Base-by-base conservation (phyloP, 352 stramenopile genomes). In the Phytophthora lateralis region DNA sequence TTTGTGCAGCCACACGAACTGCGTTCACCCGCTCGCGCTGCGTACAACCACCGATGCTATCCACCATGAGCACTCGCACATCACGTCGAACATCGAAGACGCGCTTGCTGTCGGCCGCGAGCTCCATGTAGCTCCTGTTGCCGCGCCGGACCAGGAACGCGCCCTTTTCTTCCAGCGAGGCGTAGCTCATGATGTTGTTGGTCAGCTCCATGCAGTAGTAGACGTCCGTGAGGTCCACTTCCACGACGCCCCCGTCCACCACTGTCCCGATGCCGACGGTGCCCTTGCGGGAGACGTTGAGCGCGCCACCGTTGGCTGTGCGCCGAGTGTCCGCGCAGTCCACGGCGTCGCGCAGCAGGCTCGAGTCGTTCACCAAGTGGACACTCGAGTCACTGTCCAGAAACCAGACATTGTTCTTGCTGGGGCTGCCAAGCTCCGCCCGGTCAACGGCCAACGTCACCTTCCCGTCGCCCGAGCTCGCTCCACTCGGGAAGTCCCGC, bases 321-420 rank as follows among this genome's bases (percentile, higher is more conserved):
- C 10, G 6, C 34, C 34, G 17, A 14, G 14, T 39, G 10, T 39
- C 34, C 34, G 34, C 14, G 8, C 29, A 48, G 10, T 41, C 47
- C 3, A 58, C 38, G 1, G 29, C 20, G 27, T 64, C 18, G 1
- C 50, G 1, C 20, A 52, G 20, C 27, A 46, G 26, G 3, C 20
- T 60, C 3, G 15, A 15, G 32, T 62, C n/a, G 9, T 10, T 38
- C 7, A 49, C 44, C 12, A 34, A 29, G 15, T 51, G 52, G 4
- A 32, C 18, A 6, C 39, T 60, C 1, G 52, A 34, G 0, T 17
- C 52, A 15, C 27, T 51, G 24, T 52, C 38, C 2, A 51, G 39
- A 2, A 49, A 9, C 37, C 37, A 47, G 0, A 21, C 10, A 6
- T 45, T 43, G 15, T 27, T 14, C 27, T 30, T 30, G 27, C 27